Conservation (phyloP, 495 filamentous ascomycete genomes). For the Tuber indicum region DNA sequence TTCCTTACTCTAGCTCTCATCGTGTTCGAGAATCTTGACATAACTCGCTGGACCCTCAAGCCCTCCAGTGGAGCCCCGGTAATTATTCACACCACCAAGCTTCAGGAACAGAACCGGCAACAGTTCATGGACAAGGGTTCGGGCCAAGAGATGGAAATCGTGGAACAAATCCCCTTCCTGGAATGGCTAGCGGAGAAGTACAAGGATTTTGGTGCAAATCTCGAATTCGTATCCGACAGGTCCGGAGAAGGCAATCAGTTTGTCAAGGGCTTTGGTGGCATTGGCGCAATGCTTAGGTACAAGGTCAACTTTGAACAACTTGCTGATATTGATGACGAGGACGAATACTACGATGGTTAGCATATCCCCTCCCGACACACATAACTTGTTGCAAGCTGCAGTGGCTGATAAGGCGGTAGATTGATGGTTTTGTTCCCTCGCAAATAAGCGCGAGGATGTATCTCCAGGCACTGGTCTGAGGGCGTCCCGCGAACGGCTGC, state of each 20-base stretch:
- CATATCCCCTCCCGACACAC: conserved; percentile 3
- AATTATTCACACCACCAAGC: conserved; percentile 80
- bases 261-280: conserved; percentile 98
- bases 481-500: conserved; percentile 36
- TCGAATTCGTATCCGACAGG: conserved; percentile 95
- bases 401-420: conserved; percentile 15
- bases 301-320: conserved; percentile 99
- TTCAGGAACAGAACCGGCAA: conserved; percentile 70
- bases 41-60: conserved; percentile 86
- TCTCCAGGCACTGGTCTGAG: conserved; percentile 41
- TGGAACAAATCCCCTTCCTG: conserved; percentile 79
- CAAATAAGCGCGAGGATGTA: conserved; percentile 38
- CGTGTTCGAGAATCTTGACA: conserved; percentile 94
- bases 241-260: conserved; percentile 98
- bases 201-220: conserved; percentile 90
- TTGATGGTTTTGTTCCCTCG: conserved; percentile 43
- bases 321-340: conserved; percentile 88
- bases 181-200: conserved; percentile 98
- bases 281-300: conserved; percentile 94
- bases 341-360: conserved; percentile 94
- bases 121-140: conserved; percentile 91
- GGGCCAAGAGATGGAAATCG: conserved; percentile 90
- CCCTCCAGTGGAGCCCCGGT: conserved; percentile 61
- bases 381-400: background rate
- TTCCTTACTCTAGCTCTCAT: conserved; percentile 54